These are phyloP conservation scores for Botryobasidium botryosum DNA, from an alignment of 768 basidiomycete genomes.

Conservation along the genomic window DNA sequence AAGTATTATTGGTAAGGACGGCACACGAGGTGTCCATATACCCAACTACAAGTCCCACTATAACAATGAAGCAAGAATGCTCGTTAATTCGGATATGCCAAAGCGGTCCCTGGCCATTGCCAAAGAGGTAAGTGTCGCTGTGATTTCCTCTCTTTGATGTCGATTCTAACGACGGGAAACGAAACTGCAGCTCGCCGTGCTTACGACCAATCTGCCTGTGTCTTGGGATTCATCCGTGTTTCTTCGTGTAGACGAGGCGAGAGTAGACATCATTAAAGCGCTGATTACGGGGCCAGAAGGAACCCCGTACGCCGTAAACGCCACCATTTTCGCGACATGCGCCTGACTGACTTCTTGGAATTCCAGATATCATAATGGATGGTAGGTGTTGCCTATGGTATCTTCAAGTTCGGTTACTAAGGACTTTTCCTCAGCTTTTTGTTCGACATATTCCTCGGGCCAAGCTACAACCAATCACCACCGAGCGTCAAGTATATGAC, in stretches of 20 bases:
- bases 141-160: no score
- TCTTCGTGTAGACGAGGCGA: slow-evolving; percentile 77
- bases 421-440: slow-evolving; percentile 29
- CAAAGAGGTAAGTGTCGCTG: slow-evolving; percentile 46
- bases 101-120: slow-evolving; percentile 88
- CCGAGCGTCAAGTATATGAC: slow-evolving; percentile 57
- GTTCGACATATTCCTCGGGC: slow-evolving; percentile 87
- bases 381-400: slow-evolving; percentile 40
- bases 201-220: slow-evolving; percentile 87
- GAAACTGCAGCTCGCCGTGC: slow-evolving; percentile 83
- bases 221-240: slow-evolving; percentile 93
- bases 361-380: slow-evolving; percentile 74
- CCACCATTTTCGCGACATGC: neutral
- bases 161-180: no score
- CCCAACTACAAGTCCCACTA: slow-evolving; percentile 73
- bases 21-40: no score
- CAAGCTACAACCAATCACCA: slow-evolving; percentile 75
- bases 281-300: slow-evolving; percentile 79
- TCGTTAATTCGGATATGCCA: slow-evolving; percentile 71
- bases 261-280: slow-evolving; percentile 87
- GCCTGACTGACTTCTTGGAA: slow-evolving; percentile 8
- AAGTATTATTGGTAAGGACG: neutral
- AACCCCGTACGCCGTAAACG: slow-evolving; percentile 46
- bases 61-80: slow-evolving; percentile 69
- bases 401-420: neutral